These are phyloP conservation scores for Fusarium pseudograminearum DNA, from an alignment of 2,329 filamentous ascomycete species.

Conservation along the genomic window DNA sequence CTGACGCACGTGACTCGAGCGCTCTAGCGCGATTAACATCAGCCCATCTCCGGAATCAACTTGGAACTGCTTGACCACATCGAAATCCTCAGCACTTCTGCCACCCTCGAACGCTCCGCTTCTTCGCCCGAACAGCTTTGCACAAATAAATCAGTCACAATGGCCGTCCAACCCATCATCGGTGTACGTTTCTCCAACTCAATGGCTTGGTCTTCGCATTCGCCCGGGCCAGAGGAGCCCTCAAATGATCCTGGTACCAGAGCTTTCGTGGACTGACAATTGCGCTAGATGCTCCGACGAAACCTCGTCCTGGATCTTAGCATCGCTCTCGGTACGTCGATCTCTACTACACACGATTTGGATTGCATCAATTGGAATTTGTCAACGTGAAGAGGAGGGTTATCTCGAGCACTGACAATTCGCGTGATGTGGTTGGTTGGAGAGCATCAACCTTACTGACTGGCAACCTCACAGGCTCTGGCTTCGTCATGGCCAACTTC, in stretches of 20 bases:
- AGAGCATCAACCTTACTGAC: slow-evolving; percentile 51
- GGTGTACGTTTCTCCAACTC: slow-evolving; percentile 63
- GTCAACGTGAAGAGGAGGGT: slow-evolving; percentile 23
- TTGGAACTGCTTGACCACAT: slow-evolving; percentile 45
- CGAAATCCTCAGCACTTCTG: slow-evolving; percentile 38
- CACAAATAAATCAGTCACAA: slow-evolving; percentile 53
- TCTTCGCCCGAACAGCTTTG: slow-evolving; percentile 39
- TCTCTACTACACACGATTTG: slow-evolving; percentile 3
- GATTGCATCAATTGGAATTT: slow-evolving; percentile 12
- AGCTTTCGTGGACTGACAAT: slow-evolving; percentile 53
- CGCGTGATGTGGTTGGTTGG: slow-evolving; percentile 43
- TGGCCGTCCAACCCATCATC: slow-evolving; percentile 69
- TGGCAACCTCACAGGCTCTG: slow-evolving; percentile 58
- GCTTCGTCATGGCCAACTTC: slow-evolving; percentile 65
- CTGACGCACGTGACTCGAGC: slow-evolving; percentile 38
- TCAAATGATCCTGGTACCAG: slow-evolving; percentile 13
- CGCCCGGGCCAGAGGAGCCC: slow-evolving; percentile 37
- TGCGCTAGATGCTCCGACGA: slow-evolving; percentile 68
- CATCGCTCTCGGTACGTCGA: slow-evolving; percentile 67
- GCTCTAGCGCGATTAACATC: slow-evolving; percentile 54
- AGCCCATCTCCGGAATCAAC: slow-evolving; percentile 49
- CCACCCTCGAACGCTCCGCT: slow-evolving; percentile 39
- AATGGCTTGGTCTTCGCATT: slow-evolving; percentile 48
- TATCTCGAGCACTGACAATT: slow-evolving; percentile 42
- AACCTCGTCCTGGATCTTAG: slow-evolving; percentile 68